Evolutionary conservation across 208 protist genomes (phyloP).

Genomic region (Trypanosoma theileri): DNA sequence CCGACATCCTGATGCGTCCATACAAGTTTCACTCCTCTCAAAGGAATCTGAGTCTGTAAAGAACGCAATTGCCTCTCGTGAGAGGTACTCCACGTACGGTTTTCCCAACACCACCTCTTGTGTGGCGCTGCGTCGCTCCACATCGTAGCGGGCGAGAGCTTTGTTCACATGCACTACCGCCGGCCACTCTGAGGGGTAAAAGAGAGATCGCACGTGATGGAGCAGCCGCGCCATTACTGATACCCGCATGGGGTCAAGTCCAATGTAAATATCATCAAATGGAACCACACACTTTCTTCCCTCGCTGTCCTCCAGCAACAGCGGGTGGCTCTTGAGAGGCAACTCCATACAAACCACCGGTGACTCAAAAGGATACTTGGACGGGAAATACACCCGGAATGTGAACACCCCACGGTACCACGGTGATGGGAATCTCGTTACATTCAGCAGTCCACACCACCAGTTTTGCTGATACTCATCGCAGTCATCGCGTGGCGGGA

Average conservation of each 20-base stretch:
- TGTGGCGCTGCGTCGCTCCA: constrained; percentile 46
- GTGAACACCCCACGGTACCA: constrained; percentile 69
- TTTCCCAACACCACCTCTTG: constrained; percentile 56
- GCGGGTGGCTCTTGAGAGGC: constrained; percentile 59
- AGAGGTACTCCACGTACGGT: constrained; percentile 62
- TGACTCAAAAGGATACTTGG: constrained; percentile 65
- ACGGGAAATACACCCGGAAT: constrained; percentile 57
- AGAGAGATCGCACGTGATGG: constrained; percentile 52
- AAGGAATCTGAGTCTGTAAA: constrained; percentile 32
- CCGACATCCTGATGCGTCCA: constrained; percentile 3
- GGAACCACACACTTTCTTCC: constrained; percentile 22
- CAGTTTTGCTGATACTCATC: not conserved
- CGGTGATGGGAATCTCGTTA: constrained; percentile 43
- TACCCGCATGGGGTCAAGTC: constrained; percentile 63
- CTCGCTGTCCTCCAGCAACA: constrained; percentile 32
- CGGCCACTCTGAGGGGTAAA: constrained; percentile 58
- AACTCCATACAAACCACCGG: constrained; percentile 46
- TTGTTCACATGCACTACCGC: constrained; percentile 13
- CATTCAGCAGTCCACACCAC: constrained; percentile 26
- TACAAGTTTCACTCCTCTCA: constrained; percentile 9
- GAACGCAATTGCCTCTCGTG: constrained; percentile 42
- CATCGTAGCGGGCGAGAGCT: constrained; percentile 28
- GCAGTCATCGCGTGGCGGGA: constrained; percentile 25
- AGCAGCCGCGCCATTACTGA: constrained; percentile 66
- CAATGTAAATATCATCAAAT: constrained; percentile 61